These are phyloP conservation scores for Ophiocordyceps robertsii DNA, from an alignment of 2,329 filamentous ascomycete genomes.

Conservation along the genomic window DNA sequence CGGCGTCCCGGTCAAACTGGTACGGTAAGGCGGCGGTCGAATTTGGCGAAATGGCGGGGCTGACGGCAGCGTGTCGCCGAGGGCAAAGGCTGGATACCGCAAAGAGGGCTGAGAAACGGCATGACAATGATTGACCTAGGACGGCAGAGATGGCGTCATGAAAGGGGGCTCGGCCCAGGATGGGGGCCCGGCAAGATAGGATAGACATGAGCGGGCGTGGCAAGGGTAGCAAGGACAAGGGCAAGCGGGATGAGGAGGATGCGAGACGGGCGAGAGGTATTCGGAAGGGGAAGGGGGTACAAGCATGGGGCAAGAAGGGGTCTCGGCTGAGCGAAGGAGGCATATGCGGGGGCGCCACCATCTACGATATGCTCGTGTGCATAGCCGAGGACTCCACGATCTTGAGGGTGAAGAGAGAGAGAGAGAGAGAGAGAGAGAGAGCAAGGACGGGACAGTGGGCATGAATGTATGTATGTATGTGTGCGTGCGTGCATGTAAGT, in stretches of 20 bases:
- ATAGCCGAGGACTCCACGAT: constrained; percentile 24
- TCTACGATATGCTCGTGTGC: constrained; percentile 9
- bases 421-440: too few relatives aligned
- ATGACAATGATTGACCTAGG: neutral
- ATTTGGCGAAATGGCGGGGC: neutral
- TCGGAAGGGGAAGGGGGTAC: neutral
- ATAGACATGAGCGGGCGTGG: too few relatives aligned
- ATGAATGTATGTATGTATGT: too few relatives aligned
- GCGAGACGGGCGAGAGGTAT: neutral
- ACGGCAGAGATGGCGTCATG: too few relatives aligned
- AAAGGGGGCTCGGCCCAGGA: too few relatives aligned
- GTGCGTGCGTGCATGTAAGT: neutral
- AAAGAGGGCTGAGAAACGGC: neutral
- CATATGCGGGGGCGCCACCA: constrained; percentile 3
- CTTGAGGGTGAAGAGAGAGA: constrained; percentile 15
- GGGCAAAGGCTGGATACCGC: neutral
- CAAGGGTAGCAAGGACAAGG: too few relatives aligned
- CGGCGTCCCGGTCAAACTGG: neutral
- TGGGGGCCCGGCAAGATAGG: too few relatives aligned
- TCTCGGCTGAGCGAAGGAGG: neutral
- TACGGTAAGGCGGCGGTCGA: neutral
- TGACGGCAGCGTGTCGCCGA: neutral
- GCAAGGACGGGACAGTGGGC: neutral
- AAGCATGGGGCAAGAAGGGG: neutral
- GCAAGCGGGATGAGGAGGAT: too few relatives aligned